phyloP scores from a whole-genome alignment of 2,329 filamentous ascomycete species.

The Trichocomaceae sp. region DNA sequence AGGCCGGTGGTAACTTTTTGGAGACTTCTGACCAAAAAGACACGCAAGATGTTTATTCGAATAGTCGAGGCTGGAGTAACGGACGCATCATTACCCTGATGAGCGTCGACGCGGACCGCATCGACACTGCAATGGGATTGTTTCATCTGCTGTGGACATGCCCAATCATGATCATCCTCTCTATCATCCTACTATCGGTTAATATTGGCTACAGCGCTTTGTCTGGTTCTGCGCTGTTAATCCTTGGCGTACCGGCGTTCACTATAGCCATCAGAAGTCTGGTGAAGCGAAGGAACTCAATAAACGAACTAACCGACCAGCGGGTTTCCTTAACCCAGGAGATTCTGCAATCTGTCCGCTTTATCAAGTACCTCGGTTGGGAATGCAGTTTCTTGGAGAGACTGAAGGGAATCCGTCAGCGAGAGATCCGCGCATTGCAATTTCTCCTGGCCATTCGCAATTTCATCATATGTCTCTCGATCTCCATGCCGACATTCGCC shows the following conservation, averaged over 20 bases:
- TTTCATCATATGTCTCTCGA: conserved; percentile 72
- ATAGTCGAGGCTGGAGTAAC: conserved; percentile 95
- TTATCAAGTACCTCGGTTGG: conserved; percentile 97
- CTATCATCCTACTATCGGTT: conserved; percentile 70
- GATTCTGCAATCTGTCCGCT: conserved; percentile 81
- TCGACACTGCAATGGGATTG: conserved; percentile 80
- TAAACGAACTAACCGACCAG: conserved; percentile 93
- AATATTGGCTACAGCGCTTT: conserved; percentile 88
- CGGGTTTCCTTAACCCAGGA: conserved; percentile 87
- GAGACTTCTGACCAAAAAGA: too few species aligned
- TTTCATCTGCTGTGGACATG: conserved; percentile 91
- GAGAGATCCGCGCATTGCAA: conserved; percentile 80
- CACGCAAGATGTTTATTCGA: too few species aligned
- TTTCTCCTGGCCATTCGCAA: conserved; percentile 75
- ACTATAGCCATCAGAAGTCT: conserved; percentile 70
- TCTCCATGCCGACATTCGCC: conserved; percentile 83
- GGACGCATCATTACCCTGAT: conserved; percentile 88
- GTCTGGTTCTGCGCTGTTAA: conserved; percentile 75
- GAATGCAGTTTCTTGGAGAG: conserved; percentile 78
- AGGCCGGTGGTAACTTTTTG: too few species aligned
- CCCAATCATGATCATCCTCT: conserved; percentile 70
- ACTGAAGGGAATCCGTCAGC: conserved; percentile 63
- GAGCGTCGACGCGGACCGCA: conserved; percentile 89
- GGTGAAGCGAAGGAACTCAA: conserved; percentile 65
- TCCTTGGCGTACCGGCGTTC: conserved; percentile 70